Evolutionary conservation across 139 green algal genomes (phyloP).

Genomic region (Volvox reticuliferus): DNA sequence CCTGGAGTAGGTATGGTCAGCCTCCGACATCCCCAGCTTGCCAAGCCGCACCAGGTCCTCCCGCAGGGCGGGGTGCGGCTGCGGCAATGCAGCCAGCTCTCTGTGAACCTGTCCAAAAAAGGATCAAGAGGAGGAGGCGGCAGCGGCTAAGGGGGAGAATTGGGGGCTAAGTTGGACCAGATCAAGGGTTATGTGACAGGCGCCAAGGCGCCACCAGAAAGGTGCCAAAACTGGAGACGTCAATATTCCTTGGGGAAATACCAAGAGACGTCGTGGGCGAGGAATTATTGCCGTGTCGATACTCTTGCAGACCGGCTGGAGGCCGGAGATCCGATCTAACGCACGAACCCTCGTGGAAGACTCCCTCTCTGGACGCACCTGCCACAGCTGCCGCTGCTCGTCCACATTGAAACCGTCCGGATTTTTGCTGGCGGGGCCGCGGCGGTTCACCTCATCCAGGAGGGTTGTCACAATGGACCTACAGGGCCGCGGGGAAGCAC

Average conservation of each 20-base stretch:
- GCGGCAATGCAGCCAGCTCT: not conserved
- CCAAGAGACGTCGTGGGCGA: no score
- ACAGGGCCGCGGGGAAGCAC: not conserved
- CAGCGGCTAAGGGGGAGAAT: not conserved
- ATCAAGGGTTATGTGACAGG: no score
- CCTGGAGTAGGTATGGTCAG: constrained; percentile 15
- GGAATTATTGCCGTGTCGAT: no score
- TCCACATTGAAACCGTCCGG: not conserved
- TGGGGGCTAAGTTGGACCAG: no score
- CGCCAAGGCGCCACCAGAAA: no score
- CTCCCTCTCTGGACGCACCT: not conserved
- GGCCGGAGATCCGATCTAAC: no score
- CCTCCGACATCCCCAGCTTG: constrained; percentile 23
- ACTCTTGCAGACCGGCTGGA: no score
- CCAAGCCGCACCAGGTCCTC: constrained; percentile 11
- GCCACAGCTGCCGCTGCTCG: constrained; percentile 27
- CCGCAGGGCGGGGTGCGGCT: not conserved
- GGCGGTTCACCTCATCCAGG: constrained; percentile 32
- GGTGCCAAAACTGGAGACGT: no score
- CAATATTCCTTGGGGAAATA: no score
- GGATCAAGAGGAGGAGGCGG: no score
- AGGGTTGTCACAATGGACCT: not conserved
- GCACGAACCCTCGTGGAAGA: not conserved
- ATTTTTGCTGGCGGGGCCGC: not conserved
- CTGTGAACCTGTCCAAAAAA: not conserved